Conservation (phyloP, 2,329 filamentous ascomycete genomes). For the Trichoderma aggressivum region DNA sequence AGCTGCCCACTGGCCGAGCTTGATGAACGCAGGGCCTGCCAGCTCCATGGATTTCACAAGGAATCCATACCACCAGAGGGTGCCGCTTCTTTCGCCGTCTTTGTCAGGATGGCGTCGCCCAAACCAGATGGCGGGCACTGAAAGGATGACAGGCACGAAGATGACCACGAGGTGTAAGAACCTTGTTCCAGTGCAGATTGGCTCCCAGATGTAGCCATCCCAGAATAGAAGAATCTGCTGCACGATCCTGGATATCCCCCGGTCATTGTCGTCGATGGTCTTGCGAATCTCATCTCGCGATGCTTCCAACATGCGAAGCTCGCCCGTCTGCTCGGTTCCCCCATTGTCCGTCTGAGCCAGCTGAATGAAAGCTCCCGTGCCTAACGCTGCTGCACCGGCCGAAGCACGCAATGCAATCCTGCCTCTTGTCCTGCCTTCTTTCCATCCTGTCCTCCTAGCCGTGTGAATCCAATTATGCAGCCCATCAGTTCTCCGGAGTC, state of each 20-base stretch:
- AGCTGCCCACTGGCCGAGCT: conserved; percentile 98
- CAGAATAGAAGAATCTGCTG: conserved; percentile 63
- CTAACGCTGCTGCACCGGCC: conserved; percentile 44
- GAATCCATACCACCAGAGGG: conserved; percentile 92
- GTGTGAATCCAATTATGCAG: conserved; percentile 27
- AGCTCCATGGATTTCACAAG: conserved; percentile 86
- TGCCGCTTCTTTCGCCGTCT: conserved; percentile 74
- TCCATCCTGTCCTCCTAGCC: conserved; percentile 29
- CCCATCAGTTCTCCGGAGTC: conserved; percentile 24
- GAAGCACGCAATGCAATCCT: conserved; percentile 39
- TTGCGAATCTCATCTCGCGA: conserved; percentile 76
- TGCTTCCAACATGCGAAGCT: conserved; percentile 80
- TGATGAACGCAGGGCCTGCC: conserved; percentile 94
- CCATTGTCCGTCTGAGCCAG: conserved; percentile 54
- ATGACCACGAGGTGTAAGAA: conserved; percentile 84
- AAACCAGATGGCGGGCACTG: conserved; percentile 78
- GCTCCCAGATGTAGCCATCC: conserved; percentile 76
- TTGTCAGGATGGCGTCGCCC: conserved; percentile 60
- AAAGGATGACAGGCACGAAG: conserved; percentile 83
- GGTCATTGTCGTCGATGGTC: conserved; percentile 59
- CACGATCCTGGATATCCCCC: conserved; percentile 55
- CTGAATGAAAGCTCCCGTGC: conserved; percentile 55
- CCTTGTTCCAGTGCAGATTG: conserved; percentile 79
- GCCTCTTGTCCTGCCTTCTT: conserved; percentile 17
- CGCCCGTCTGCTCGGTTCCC: conserved; percentile 60